A percentile compares a stretch with the other conserved stretches of the same genome.
These are phyloP conservation scores for Pyrenula massariospora DNA, from an alignment of 495 filamentous ascomycete species.

Conservation along the genomic window DNA sequence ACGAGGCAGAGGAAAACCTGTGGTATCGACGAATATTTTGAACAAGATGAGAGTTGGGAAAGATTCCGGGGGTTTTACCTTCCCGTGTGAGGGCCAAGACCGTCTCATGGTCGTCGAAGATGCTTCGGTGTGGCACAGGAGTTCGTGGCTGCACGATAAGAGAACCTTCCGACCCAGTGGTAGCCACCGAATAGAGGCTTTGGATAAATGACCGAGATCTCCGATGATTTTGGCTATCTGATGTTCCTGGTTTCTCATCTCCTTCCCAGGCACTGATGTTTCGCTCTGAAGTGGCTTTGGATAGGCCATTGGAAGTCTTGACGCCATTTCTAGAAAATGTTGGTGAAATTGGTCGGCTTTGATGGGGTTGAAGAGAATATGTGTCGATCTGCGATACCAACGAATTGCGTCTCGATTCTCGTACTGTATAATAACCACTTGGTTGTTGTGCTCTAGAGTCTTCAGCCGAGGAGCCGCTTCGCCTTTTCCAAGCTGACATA, in stretches of 20 bases:
- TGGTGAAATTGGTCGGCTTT: slow-evolving; percentile 37
- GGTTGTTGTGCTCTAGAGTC: background rate
- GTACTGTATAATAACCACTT: slow-evolving; percentile 18
- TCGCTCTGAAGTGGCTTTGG: slow-evolving; percentile 34
- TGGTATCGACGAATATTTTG: slow-evolving; percentile 64
- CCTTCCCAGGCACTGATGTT: slow-evolving; percentile 22
- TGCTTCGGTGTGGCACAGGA: slow-evolving; percentile 28
- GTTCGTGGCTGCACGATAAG: slow-evolving; percentile 43
- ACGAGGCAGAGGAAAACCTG: slow-evolving; percentile 67
- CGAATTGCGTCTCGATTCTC: slow-evolving; percentile 43
- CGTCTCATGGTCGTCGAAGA: slow-evolving; percentile 42
- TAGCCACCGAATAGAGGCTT: slow-evolving; percentile 60
- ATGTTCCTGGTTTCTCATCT: slow-evolving; percentile 20
- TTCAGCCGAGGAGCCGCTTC: background rate
- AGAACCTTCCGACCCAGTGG: slow-evolving; percentile 52
- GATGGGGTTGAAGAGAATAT: slow-evolving; percentile 38
- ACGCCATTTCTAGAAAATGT: slow-evolving; percentile 30
- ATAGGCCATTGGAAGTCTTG: slow-evolving; percentile 34
- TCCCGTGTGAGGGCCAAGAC: slow-evolving; percentile 42
- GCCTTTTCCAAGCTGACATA: background rate
- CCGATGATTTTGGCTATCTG: slow-evolving; percentile 13
- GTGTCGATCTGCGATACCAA: slow-evolving; percentile 48
- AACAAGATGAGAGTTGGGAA: slow-evolving; percentile 54
- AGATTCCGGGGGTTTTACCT: slow-evolving; percentile 49
- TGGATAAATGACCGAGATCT: slow-evolving; percentile 30